phyloP scores from a whole-genome alignment of 2,329 filamentous ascomycete species.

The Fusarium staphyleae region DNA sequence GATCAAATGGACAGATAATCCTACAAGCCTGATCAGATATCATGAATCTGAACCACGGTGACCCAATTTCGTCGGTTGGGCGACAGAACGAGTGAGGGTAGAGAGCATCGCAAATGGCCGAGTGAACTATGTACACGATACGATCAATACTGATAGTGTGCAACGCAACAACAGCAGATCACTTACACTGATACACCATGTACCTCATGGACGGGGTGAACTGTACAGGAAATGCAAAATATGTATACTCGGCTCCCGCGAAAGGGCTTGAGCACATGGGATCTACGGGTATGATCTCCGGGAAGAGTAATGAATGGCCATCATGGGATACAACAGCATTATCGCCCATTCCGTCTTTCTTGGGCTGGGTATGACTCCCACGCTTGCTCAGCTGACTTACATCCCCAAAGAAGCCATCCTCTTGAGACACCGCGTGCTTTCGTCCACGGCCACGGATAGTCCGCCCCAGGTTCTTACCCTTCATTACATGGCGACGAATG shows the following conservation, averaged over 20 bases:
- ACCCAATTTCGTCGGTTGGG: constrained; percentile 5
- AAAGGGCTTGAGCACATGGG: constrained; percentile 3
- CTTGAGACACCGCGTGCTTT: constrained; percentile 17
- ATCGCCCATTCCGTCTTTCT: not conserved
- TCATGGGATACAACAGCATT: not conserved
- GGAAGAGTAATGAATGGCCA: constrained; percentile 19
- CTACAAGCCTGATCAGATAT: constrained; percentile 30
- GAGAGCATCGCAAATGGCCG: constrained; percentile 19
- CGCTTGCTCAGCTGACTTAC: not conserved
- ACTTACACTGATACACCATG: constrained; percentile 32
- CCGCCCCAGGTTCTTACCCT: constrained; percentile 33
- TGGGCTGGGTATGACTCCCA: not conserved
- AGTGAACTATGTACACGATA: constrained; percentile 16
- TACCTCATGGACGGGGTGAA: constrained; percentile 34
- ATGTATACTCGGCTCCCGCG: constrained; percentile 25
- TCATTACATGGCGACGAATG: constrained; percentile 38
- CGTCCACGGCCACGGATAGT: constrained; percentile 29
- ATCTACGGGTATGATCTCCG: constrained; percentile 16
- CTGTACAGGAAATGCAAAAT: constrained; percentile 33
- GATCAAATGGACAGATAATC: accelerated
- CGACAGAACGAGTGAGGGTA: constrained; percentile 33
- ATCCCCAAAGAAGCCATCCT: not conserved
- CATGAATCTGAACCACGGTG: constrained; percentile 33
- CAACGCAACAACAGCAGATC: no score
- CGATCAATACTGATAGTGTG: constrained; percentile 2